Evolutionary conservation across 495 filamentous ascomycete species (phyloP), one percentile per base, ranked within the genome.

Genomic region (Echria macrotheca): DNA sequence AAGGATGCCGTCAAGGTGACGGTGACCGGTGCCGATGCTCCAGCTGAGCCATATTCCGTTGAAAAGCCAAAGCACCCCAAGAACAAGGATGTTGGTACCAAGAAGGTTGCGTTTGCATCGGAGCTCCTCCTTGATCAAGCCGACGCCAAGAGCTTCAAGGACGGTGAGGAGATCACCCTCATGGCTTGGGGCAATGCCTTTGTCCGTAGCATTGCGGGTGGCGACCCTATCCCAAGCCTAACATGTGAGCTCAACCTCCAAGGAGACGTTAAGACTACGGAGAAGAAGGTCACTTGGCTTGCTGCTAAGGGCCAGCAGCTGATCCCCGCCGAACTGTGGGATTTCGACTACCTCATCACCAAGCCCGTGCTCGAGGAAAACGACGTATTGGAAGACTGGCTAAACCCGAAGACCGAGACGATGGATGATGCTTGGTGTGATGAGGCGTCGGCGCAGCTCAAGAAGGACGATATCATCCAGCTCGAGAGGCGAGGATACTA

Each of bases 101-200:
- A 96, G 78, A 87, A 87, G 66, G 87, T 95, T 3, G 75, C 77
- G 9, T 93, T 81, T 62, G 85, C 82, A 56, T 69, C 74, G 41
- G 72, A 78, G 19, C 72, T 96, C 51, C 64, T 93, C 24, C 69
- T 96, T 36, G 91, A 95, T 60, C 91, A 96, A 67, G 85, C 76
- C 36, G 91, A 96, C 56, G 90, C 85, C 51, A 79, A 85, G 66
- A 75, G 71, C 39, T 93, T 95, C 71, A 82, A 78, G 55, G 78
- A 85, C 49, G 83, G 86, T 55, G 91, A 96, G 70, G 91, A 96
- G 65, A 87, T 96, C 56, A 96, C 91, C 0, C 74, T 96, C 21
- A 96, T 96, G 91, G 84, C 81, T 61, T 96, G 91, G 91, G 91
- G 91, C 55, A 96, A 96, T 53, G 91, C 88, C 23, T 80, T 93